phyloP scores from a whole-genome alignment of 2,329 filamentous ascomycete genomes.

The Ceratocystis diversiconidia region DNA sequence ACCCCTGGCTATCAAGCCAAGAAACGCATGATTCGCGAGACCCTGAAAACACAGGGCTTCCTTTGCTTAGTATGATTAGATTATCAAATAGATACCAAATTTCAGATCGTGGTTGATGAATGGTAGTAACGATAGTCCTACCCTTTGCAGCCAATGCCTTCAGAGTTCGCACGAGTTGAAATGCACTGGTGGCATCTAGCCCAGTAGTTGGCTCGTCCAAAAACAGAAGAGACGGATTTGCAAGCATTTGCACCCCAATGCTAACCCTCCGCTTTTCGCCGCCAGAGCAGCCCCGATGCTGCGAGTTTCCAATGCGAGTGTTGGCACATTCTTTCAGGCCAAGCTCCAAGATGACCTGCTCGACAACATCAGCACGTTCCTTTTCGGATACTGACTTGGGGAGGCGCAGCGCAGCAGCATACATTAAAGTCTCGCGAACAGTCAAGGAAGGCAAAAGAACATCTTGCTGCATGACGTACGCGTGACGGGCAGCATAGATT shows the following conservation, averaged over 20 bases:
- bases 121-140: slow-evolving; percentile 57
- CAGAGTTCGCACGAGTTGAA: slow-evolving; percentile 55
- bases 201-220: slow-evolving; percentile 69
- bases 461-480: slow-evolving; percentile 67
- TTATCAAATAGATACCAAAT: slow-evolving; percentile 68
- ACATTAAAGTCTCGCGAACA: slow-evolving; percentile 59
- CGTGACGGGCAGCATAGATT: slow-evolving; percentile 41
- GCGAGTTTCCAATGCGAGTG: slow-evolving; percentile 56
- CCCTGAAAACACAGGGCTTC: slow-evolving; percentile 55
- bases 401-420: slow-evolving; percentile 57
- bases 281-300: slow-evolving; percentile 62
- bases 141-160: slow-evolving; percentile 54
- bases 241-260: slow-evolving; percentile 65
- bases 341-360: slow-evolving; percentile 62
- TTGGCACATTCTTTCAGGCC: slow-evolving; percentile 65
- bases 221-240: slow-evolving; percentile 64
- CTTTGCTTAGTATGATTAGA: slow-evolving; percentile 52
- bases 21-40: slow-evolving; percentile 40
- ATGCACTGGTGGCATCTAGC: slow-evolving; percentile 63
- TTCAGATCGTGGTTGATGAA: slow-evolving; percentile 65
- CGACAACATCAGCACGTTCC: slow-evolving; percentile 50
- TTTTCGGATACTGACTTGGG: slow-evolving; percentile 45
- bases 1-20: slow-evolving; percentile 49
- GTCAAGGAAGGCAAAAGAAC: slow-evolving; percentile 59
- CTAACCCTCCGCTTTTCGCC: slow-evolving; percentile 65